Evolutionary conservation across 352 stramenopile genomes (phyloP).

Genomic region (Globisporangium parvum): DNA sequence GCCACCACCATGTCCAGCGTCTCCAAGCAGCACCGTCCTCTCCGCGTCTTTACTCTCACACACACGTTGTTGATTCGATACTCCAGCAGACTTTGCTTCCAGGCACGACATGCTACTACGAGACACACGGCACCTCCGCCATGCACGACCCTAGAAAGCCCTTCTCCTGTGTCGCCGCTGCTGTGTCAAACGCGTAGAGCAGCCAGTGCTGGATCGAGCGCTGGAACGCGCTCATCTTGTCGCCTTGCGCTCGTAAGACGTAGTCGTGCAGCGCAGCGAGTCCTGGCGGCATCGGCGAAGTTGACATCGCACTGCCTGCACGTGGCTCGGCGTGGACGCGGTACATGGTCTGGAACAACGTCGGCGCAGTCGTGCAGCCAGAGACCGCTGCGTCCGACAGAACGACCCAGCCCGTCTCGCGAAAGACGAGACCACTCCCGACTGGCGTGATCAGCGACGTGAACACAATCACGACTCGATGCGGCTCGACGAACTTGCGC

Average conservation of each 20-base stretch:
- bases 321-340: constrained; percentile 1
- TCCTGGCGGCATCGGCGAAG: not conserved
- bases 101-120: too few relatives aligned
- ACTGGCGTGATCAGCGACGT: constrained; percentile 2
- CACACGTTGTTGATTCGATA: too few relatives aligned
- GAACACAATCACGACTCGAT: constrained; percentile 6
- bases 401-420: constrained; percentile 11
- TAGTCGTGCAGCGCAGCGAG: constrained; percentile 2
- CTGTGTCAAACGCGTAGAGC: not conserved
- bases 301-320: not conserved
- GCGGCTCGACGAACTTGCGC: constrained; percentile 5
- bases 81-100: too few relatives aligned
- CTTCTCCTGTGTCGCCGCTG: not conserved
- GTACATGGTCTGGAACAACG: constrained; percentile 8
- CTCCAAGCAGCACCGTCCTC: too few relatives aligned
- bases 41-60: too few relatives aligned
- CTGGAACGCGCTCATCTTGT: constrained; percentile 6
- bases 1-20: too few relatives aligned
- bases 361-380: not conserved
- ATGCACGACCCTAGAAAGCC: too few relatives aligned
- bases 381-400: not conserved
- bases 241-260: constrained; percentile 2
- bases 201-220: constrained; percentile 7
- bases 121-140: too few relatives aligned
- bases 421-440: constrained; percentile 2